phyloP scores from a whole-genome alignment of 2,329 filamentous ascomycete genomes.

The Fusarium sp. region DNA sequence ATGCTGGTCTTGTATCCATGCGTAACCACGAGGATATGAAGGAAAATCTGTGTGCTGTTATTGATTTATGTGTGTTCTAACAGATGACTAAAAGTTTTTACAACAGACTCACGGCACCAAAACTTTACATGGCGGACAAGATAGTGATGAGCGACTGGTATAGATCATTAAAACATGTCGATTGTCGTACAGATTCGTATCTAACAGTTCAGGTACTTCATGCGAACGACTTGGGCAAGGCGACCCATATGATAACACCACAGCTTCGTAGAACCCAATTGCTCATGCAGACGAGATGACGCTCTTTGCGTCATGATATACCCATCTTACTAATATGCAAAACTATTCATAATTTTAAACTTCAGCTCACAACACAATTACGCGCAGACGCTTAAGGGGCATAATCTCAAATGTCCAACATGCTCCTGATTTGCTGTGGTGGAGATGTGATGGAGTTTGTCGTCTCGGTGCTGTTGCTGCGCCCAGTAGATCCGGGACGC shows the following conservation, averaged over 20 bases:
- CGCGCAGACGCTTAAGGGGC: background rate
- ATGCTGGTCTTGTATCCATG: too few species aligned
- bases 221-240: background rate
- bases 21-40: too few species aligned
- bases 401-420: conserved; percentile 65
- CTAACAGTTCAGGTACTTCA: conserved; percentile 10
- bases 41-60: too few species aligned
- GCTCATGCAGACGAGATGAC: conserved; percentile 22
- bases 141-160: background rate
- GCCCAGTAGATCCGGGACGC: conserved; percentile 52
- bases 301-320: conserved; percentile 20
- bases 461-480: conserved; percentile 62
- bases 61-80: too few species aligned
- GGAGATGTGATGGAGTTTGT: conserved; percentile 61
- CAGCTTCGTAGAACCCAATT: conserved; percentile 20
- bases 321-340: conserved; percentile 21
- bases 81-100: too few species aligned
- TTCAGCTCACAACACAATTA: background rate
- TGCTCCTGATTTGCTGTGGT: conserved; percentile 69
- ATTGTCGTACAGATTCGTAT: conserved; percentile 32
- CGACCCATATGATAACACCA: conserved; percentile 14
- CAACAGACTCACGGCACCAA: too few species aligned
- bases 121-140: too few species aligned
- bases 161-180: conserved; percentile 31
- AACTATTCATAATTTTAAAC: conserved; percentile 10